Evolutionary conservation across 2,329 filamentous ascomycete species (phyloP), one percentile per base, ranked within the genome.

Genomic region (Diaporthe destruens): DNA sequence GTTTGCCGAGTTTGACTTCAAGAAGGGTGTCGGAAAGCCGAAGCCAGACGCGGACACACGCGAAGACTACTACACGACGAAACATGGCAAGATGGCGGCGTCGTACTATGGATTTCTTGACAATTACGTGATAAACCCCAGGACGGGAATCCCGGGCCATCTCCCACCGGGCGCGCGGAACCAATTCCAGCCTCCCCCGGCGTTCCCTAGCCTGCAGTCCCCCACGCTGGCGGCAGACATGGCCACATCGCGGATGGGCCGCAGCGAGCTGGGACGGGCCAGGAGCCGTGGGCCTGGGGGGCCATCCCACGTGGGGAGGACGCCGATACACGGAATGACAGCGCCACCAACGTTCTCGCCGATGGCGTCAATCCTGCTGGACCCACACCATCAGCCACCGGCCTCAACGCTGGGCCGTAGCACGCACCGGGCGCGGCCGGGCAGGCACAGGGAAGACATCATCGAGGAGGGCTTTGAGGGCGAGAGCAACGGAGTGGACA

Each of bases 51-150:
- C 87, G n/a, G 93, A 95, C 79, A 88, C 95, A 12, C 91, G 96
- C 14, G 94, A 96, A 73, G 95, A 98, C 77, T 98, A 98, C 80
- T 98, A 96, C 79, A 91, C 94, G 29, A 94, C 95, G 12, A 98
- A 98, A 79, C 95, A 99, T 78, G 94, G 95, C 75, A 99, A 99
- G 84, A 98, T 99, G 94, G 92, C 96, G n/a, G 94, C 95, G 20
- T 98, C 96, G 0, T 96, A 98, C 80, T 95, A 96, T 78, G 95
- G 95, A 2, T 99, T 99, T 81, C 86, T 98, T 73, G 95, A 98
- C 79, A 95, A 97, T 77, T 99, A 99, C 78, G 90, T 92, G 18
- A 89, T 91, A 63, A 94, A 94, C 77, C 90, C 91, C 4, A 92
- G 91, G 80, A 90, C 89, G 8, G 91, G 90, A 1, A 87, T 91